These are phyloP conservation scores for Beta lomatogona DNA, from an alignment of 179 eudicot species.

Conservation along the genomic window DNA sequence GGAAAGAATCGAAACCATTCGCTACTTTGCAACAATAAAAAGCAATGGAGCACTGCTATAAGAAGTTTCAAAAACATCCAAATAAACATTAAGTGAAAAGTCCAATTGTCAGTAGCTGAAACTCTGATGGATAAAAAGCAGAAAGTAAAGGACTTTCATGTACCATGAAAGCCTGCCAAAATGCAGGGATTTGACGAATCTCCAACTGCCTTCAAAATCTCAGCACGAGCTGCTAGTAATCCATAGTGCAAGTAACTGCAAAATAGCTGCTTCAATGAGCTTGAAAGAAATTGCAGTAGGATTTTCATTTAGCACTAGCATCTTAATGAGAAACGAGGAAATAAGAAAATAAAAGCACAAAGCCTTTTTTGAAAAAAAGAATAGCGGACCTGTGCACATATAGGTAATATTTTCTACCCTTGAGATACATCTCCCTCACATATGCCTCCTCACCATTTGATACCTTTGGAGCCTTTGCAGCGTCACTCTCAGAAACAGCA, in stretches of 20 bases:
- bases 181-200: conserved; percentile 76
- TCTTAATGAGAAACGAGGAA: neutral
- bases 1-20: neutral
- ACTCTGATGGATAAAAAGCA: neutral
- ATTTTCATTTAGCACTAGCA: neutral
- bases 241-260: conserved; percentile 92
- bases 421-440: conserved; percentile 89
- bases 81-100: neutral
- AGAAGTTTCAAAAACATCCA: conserved; percentile 12
- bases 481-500: conserved; percentile 89
- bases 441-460: conserved; percentile 76
- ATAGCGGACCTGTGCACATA: conserved; percentile 83
- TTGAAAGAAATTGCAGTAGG: neutral
- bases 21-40: neutral
- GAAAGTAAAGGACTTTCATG: neutral
- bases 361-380: conserved; percentile 6
- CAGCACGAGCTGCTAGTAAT: conserved; percentile 96
- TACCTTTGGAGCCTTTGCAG: conserved; percentile 79
- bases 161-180: conserved; percentile 75
- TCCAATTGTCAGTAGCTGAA: neutral
- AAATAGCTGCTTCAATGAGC: conserved; percentile 16
- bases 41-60: neutral
- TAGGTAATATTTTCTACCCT: conserved; percentile 73
- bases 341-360: neutral
- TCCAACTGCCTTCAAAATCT: conserved; percentile 68